A percentile compares a stretch with the other conserved stretches of the same genome.
Conservation (phyloP, 208 protist species). For the Jaenimonas drosophilae region DNA sequence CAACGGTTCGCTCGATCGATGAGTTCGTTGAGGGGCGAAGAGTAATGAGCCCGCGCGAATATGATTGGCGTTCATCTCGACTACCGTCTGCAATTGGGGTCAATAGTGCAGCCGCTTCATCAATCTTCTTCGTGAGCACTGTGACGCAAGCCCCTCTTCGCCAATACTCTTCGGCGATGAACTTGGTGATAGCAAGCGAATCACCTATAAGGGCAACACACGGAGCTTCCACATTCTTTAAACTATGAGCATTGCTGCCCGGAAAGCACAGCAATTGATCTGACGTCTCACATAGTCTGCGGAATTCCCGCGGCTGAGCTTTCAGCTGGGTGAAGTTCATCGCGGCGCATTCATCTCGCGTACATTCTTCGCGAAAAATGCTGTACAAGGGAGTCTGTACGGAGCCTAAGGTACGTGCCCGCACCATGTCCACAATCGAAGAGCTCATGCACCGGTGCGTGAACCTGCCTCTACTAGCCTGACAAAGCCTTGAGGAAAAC, state of each 20-base stretch:
- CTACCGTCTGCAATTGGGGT: conserved; percentile 27
- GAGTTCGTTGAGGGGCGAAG: no score
- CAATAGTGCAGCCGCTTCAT: conserved; percentile 35
- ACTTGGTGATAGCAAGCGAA: conserved; percentile 32
- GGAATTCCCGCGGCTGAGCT: no score
- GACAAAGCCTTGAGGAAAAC: no score
- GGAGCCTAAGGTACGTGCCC: no score
- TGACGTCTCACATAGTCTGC: no score
- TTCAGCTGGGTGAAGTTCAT: conserved; percentile 6
- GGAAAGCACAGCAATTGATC: neutral
- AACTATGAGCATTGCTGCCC: no score
- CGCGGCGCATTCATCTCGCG: conserved; percentile 15
- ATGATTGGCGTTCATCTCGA: conserved; percentile 14
- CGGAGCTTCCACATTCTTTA: conserved; percentile 8
- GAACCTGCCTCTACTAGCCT: no score
- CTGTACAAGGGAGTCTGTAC: conserved; percentile 38
- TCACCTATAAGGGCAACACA: conserved; percentile 45
- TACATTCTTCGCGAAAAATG: conserved; percentile 62
- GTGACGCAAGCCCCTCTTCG: conserved; percentile 51
- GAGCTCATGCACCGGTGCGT: no score
- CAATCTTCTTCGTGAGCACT: conserved; percentile 28
- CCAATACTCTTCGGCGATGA: conserved; percentile 59
- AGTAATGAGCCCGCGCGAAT: no score
- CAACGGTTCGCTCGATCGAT: no score
- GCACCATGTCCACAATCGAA: no score